A percentile compares a stretch with the other conserved stretches of the same genome.
Conservation (phyloP, 768 basidiomycete species). For the Podaxis rugospora region DNA sequence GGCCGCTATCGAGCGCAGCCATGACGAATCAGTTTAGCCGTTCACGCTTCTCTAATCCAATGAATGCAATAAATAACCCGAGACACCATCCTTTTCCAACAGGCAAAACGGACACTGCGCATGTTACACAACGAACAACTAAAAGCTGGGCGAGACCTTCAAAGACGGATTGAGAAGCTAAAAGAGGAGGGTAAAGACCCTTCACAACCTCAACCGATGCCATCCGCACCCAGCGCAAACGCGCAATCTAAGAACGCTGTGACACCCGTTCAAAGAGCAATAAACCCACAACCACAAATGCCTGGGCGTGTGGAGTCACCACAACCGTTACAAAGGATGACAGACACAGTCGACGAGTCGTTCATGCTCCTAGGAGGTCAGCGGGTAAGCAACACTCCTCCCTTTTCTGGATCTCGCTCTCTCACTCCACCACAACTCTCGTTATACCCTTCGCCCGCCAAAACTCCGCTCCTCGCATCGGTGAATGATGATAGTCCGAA, state of each 20-base stretch:
- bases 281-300: constrained; percentile 23
- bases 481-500: constrained; percentile 48
- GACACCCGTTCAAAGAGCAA: constrained; percentile 18
- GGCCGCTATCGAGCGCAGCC: constrained; percentile 68
- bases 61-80: constrained; percentile 1
- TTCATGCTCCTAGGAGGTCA: constrained; percentile 84
- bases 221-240: constrained; percentile 21
- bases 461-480: background rate
- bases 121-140: constrained; percentile 73
- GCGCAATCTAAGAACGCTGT: constrained; percentile 21
- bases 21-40: constrained; percentile 60
- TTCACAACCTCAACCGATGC: constrained; percentile 58
- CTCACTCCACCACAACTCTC: background rate
- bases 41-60: constrained; percentile 10
- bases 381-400: constrained; percentile 41
- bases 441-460: background rate
- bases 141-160: constrained; percentile 67
- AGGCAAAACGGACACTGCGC: constrained; percentile 76
- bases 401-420: constrained; percentile 5
- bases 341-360: constrained; percentile 75
- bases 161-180: constrained; percentile 66
- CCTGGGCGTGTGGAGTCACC: constrained; percentile 41
- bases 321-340: constrained; percentile 30
- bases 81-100: constrained; percentile 8
- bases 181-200: constrained; percentile 78